phyloP scores from a whole-genome alignment of 345 rosid species.

The Brassica nigra region DNA sequence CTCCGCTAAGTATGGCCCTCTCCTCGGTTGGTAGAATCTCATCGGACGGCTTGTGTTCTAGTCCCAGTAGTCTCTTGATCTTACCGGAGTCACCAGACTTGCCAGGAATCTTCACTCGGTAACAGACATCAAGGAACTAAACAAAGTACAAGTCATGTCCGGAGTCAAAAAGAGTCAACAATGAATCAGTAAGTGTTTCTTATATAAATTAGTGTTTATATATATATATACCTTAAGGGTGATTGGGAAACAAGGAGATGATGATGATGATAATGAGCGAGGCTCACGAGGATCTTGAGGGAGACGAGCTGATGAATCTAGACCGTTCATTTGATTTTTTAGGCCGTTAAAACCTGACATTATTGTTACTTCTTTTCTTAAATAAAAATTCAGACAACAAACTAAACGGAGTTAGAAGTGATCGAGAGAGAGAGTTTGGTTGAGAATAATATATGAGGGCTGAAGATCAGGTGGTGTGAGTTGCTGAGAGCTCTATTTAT shows the following conservation, averaged over 20 bases:
- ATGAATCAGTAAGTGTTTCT: not conserved
- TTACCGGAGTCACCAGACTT: constrained; percentile 27
- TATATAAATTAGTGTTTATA: not conserved
- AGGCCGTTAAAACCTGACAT: constrained; percentile 47
- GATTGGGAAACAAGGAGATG: constrained; percentile 69
- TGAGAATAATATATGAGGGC: not conserved
- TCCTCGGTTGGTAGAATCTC: constrained; percentile 47
- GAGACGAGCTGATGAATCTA: constrained; percentile 36
- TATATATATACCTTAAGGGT: constrained; percentile 62
- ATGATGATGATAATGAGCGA: constrained; percentile 47
- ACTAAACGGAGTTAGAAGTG: not conserved
- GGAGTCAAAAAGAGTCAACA: constrained; percentile 38
- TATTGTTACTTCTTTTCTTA: constrained; percentile 11
- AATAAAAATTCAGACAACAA: not conserved
- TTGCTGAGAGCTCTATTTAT: constrained; percentile 47
- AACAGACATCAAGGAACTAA: constrained; percentile 74
- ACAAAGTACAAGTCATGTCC: constrained; percentile 33
- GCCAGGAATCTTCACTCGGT: constrained; percentile 53
- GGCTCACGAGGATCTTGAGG: constrained; percentile 46
- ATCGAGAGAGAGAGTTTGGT: not conserved
- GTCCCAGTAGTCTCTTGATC: constrained; percentile 43
- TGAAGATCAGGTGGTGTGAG: not conserved
- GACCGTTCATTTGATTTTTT: constrained; percentile 41
- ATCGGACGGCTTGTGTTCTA: constrained; percentile 35
- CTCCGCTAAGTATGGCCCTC: constrained; percentile 60